phyloP scores from a whole-genome alignment of 345 rosid genomes.

The Citrus australasica region DNA sequence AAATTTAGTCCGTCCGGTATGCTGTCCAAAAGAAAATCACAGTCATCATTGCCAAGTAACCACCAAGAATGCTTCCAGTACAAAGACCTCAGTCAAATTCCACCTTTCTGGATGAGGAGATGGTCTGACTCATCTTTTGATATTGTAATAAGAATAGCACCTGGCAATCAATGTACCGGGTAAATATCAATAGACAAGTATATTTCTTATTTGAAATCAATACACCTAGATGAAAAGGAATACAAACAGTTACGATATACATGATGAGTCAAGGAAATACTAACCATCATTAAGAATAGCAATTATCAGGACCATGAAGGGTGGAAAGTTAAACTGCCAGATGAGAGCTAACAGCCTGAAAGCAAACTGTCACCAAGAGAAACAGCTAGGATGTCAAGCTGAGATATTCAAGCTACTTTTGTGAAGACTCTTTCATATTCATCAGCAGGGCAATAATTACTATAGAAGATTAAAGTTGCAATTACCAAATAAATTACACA shows the following conservation, averaged over 20 bases:
- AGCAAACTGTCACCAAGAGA: constrained; percentile 38
- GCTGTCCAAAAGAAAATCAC: constrained; percentile 69
- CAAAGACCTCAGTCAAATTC: constrained; percentile 51
- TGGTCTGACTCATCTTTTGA: constrained; percentile 61
- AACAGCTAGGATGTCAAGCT: neutral
- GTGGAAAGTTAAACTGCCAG: constrained; percentile 66
- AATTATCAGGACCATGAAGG: constrained; percentile 62
- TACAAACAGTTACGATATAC: too few relatives aligned
- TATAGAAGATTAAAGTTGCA: neutral
- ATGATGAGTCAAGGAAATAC: constrained; percentile 3
- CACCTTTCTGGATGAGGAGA: constrained; percentile 62
- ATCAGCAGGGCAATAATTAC: neutral
- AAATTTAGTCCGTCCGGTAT: constrained; percentile 48
- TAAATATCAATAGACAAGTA: neutral
- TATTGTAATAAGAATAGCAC: constrained; percentile 56
- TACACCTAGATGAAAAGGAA: too few relatives aligned
- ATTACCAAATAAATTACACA: too few relatives aligned
- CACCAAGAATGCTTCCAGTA: constrained; percentile 55
- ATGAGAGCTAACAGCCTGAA: constrained; percentile 63
- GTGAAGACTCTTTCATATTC: neutral
- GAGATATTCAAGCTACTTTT: neutral
- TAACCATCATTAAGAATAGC: constrained; percentile 60
- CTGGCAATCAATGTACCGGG: constrained; percentile 12
- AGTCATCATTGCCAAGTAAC: constrained; percentile 63
- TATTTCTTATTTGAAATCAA: too few relatives aligned